These are phyloP conservation scores for Talaromyces ruber DNA, from an alignment of 495 filamentous ascomycete species.

Conservation along the genomic window DNA sequence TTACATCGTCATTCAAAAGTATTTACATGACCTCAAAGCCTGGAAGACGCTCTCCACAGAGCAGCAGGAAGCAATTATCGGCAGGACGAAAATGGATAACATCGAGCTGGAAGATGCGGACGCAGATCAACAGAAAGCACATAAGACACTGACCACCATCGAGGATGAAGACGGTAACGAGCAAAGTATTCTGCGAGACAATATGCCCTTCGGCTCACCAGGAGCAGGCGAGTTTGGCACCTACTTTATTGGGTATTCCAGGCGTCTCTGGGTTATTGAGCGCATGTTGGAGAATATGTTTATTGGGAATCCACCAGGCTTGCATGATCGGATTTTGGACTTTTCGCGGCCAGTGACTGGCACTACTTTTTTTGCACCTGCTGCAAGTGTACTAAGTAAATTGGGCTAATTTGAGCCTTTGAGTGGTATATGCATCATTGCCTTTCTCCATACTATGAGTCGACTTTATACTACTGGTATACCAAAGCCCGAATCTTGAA, in stretches of 20 bases:
- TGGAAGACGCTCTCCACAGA: slow-evolving; percentile 40
- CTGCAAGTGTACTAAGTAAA: slow-evolving; percentile 30
- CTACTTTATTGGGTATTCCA: slow-evolving; percentile 52
- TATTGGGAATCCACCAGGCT: slow-evolving; percentile 42
- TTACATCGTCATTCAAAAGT: slow-evolving; percentile 52
- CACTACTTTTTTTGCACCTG: slow-evolving; percentile 44
- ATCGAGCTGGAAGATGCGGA: slow-evolving; percentile 45
- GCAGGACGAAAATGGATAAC: slow-evolving; percentile 48
- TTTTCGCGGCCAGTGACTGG: slow-evolving; percentile 47
- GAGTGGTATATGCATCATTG: not conserved
- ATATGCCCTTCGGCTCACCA: slow-evolving; percentile 52
- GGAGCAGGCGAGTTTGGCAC: slow-evolving; percentile 46
- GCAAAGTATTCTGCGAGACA: slow-evolving; percentile 46
- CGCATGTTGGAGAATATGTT: slow-evolving; percentile 52
- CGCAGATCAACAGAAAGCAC: slow-evolving; percentile 34
- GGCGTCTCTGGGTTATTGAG: slow-evolving; percentile 48
- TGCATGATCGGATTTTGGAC: slow-evolving; percentile 48
- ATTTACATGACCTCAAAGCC: slow-evolving; percentile 40
- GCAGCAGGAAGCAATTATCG: slow-evolving; percentile 47
- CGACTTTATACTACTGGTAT: no score
- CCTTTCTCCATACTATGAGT: not conserved
- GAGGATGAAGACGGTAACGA: slow-evolving; percentile 43
- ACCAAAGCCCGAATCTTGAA: no score
- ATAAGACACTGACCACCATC: slow-evolving; percentile 47
- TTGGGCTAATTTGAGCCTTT: slow-evolving; percentile 9